phyloP scores from a whole-genome alignment of 371 early-diverging fungal genomes.

The Syncephalastrum racemosum region DNA sequence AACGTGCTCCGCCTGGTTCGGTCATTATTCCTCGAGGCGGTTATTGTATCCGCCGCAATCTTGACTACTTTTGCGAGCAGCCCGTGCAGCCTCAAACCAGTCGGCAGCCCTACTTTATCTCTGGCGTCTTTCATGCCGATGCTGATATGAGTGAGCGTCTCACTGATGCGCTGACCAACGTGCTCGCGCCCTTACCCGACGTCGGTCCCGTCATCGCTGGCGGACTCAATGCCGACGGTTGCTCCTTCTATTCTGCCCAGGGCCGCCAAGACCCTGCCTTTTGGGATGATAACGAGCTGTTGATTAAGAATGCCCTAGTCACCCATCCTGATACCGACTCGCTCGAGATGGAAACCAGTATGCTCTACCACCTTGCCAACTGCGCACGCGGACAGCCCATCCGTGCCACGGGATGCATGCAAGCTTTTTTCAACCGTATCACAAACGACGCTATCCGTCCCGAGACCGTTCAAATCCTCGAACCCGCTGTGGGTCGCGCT shows the following conservation, averaged over 20 bases:
- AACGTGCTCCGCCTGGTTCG: slow-evolving; percentile 62
- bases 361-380: slow-evolving; percentile 82
- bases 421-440: slow-evolving; percentile 84
- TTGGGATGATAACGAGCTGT: slow-evolving; percentile 72
- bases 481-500: slow-evolving; percentile 67
- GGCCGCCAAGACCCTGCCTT: slow-evolving; percentile 79
- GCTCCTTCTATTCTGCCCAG: slow-evolving; percentile 92
- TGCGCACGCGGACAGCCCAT: slow-evolving; percentile 54
- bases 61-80: slow-evolving; percentile 65
- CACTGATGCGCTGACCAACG: slow-evolving; percentile 29
- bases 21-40: slow-evolving; percentile 77
- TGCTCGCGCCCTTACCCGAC: slow-evolving; percentile 26
- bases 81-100: slow-evolving; percentile 29
- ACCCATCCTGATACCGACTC: slow-evolving; percentile 66
- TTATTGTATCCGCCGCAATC: slow-evolving; percentile 75
- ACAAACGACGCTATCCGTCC: slow-evolving; percentile 73
- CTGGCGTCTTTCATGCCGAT: slow-evolving; percentile 66
- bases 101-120: slow-evolving; percentile 64
- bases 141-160: slow-evolving; percentile 51
- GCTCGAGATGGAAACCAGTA: slow-evolving; percentile 92
- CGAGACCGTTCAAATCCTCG: slow-evolving; percentile 58
- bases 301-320: slow-evolving; percentile 53
- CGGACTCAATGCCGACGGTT: slow-evolving; percentile 84
- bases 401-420: slow-evolving; percentile 78
- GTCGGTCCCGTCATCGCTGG: slow-evolving; percentile 60